These are phyloP conservation scores for Bruguiera hainesii DNA, from an alignment of 441 rosid genomes.

Conservation along the genomic window DNA sequence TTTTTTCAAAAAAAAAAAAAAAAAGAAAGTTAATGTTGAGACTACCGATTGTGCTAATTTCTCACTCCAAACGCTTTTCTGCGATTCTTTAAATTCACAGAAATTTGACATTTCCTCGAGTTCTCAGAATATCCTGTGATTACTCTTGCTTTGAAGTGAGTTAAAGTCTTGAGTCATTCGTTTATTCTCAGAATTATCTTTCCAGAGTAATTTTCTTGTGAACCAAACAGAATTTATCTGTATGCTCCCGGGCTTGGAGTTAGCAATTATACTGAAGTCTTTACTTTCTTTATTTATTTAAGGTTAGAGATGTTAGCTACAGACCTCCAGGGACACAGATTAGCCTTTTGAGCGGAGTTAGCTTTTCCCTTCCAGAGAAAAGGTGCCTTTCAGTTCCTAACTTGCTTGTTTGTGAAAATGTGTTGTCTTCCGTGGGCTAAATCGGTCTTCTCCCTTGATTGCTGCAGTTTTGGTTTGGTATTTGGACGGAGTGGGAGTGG, in stretches of 20 bases:
- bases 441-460: slow-evolving; percentile 5
- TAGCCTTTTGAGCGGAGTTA: slow-evolving; percentile 66
- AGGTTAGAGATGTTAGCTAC: slow-evolving; percentile 66
- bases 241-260: too few relatives aligned
- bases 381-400: slow-evolving; percentile 34
- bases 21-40: not conserved
- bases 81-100: slow-evolving; percentile 16
- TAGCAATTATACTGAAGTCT: slow-evolving; percentile 18
- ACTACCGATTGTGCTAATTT: not conserved
- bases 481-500: slow-evolving; percentile 98
- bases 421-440: not conserved
- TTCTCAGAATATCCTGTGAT: slow-evolving; percentile 37
- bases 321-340: slow-evolving; percentile 78
- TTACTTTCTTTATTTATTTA: slow-evolving; percentile 13
- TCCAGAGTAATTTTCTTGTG: slow-evolving; percentile 3
- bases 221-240: too few relatives aligned
- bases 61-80: not conserved
- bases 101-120: slow-evolving; percentile 17
- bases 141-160: slow-evolving; percentile 70
- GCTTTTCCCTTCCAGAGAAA: slow-evolving; percentile 70
- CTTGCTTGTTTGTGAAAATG: not conserved
- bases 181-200: not conserved
- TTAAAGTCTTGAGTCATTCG: not conserved
- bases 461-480: slow-evolving; percentile 82
- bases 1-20: too few relatives aligned